These are phyloP conservation scores for Lactarius sanguifluus DNA, from an alignment of 768 basidiomycete species.

Conservation along the genomic window DNA sequence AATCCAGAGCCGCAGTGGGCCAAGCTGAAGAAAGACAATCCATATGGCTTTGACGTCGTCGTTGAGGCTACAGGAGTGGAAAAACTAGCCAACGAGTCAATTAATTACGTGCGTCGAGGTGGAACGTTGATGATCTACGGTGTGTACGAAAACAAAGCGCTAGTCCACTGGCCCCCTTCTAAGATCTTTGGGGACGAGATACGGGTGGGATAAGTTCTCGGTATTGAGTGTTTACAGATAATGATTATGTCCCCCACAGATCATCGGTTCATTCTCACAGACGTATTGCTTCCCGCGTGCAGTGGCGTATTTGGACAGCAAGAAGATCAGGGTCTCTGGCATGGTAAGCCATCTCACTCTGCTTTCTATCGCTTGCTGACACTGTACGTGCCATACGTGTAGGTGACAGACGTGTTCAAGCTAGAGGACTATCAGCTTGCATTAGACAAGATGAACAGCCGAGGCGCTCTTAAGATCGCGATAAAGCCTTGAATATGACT, in stretches of 20 bases:
- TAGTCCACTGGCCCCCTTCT: slow-evolving; percentile 82
- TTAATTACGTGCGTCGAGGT: slow-evolving; percentile 85
- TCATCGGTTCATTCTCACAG: slow-evolving; percentile 90
- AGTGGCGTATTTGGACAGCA: slow-evolving; percentile 83
- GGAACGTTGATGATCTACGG: slow-evolving; percentile 89
- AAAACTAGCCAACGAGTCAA: slow-evolving; percentile 81
- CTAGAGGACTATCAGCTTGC: slow-evolving; percentile 63
- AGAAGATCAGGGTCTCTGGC: slow-evolving; percentile 79
- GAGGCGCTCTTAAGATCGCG: slow-evolving; percentile 52
- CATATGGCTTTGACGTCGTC: slow-evolving; percentile 89
- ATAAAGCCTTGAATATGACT: slow-evolving; percentile 43
- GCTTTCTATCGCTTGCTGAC: background rate
- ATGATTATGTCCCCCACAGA: slow-evolving; percentile 44
- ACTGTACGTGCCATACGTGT: background rate
- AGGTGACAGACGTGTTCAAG: slow-evolving; percentile 58
- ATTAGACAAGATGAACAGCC: slow-evolving; percentile 63
- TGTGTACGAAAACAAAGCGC: slow-evolving; percentile 84
- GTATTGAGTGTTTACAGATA: background rate
- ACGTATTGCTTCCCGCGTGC: slow-evolving; percentile 89
- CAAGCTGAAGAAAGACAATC: slow-evolving; percentile 74
- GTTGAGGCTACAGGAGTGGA: slow-evolving; percentile 82
- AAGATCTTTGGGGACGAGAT: slow-evolving; percentile 80
- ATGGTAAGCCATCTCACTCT: slow-evolving; percentile 49
- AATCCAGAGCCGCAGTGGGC: slow-evolving; percentile 78
- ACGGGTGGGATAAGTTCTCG: slow-evolving; percentile 37